Evolutionary conservation across 371 early-diverging fungal genomes (phyloP).

Genomic region (Apophysomyces sp.): DNA sequence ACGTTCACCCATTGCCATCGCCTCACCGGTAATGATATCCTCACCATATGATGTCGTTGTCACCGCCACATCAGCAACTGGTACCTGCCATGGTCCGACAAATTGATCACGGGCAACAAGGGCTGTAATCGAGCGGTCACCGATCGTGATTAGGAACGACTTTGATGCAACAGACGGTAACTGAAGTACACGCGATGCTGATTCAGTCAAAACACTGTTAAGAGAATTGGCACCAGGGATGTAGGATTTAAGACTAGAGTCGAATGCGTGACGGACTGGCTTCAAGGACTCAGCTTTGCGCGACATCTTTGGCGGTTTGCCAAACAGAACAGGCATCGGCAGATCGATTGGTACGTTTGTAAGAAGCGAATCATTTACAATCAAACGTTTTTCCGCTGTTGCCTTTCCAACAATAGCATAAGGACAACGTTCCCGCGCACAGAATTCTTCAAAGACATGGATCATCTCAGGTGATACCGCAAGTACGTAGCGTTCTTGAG

Average conservation of each 20-base stretch:
- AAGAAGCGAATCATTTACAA: constrained; percentile 74
- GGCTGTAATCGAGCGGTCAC: constrained; percentile 94
- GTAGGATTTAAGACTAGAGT: constrained; percentile 62
- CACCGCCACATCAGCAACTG: constrained; percentile 95
- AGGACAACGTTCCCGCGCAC: constrained; percentile 91
- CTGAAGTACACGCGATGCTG: constrained; percentile 75
- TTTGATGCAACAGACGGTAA: constrained; percentile 92
- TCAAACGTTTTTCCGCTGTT: constrained; percentile 82
- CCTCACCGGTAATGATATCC: constrained; percentile 81
- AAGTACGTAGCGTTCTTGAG: constrained; percentile 96
- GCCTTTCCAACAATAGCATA: constrained; percentile 90
- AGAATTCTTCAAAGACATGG: constrained; percentile 71
- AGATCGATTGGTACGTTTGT: constrained; percentile 81
- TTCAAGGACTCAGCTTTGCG: constrained; percentile 61
- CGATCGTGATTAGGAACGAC: constrained; percentile 94
- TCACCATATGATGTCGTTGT: constrained; percentile 74
- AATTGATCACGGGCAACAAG: constrained; percentile 94
- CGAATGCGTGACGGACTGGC: constrained; percentile 60
- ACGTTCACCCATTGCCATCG: constrained; percentile 98
- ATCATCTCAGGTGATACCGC: constrained; percentile 76
- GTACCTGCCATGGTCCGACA: constrained; percentile 97
- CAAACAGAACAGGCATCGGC: constrained; percentile 94
- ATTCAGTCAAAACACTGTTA: constrained; percentile 52
- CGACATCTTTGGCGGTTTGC: constrained; percentile 95
- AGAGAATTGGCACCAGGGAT: constrained; percentile 33